Evolutionary conservation across 2,329 filamentous ascomycete species (phyloP), one percentile per base, ranked within the genome.

Genomic region (Hirsutella thompsonii): DNA sequence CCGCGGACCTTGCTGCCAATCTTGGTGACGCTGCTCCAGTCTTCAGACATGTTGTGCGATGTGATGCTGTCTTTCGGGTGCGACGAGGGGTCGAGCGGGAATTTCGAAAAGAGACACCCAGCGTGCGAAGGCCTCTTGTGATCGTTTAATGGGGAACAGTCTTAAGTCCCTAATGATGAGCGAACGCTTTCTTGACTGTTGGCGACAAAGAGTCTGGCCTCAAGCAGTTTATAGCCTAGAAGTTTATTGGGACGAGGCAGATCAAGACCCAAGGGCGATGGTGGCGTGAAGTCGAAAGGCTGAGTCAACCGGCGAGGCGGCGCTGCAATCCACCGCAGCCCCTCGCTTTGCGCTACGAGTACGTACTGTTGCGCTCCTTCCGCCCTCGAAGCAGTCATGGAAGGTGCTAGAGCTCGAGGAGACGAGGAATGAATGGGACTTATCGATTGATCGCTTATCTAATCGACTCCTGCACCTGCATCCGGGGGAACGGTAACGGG

Each of bases 11-110:
- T 90, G 76, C 79, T 86, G 58, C 92, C 92, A 59, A 98, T 96
- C 75, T 92, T 94, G 67, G 88, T 94, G 53, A 83, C 79, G 52
- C 68, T 64, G 55, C 94, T 83, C 89, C 90, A 96, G 57, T 94
- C 63, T 19, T 41, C 42, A n/a, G 40, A 42, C 40, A 42, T 43
- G 20, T 26, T 43, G 37, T 19, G 18, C 29, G n/a, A 4, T 14
- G 32, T 26, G n/a, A 9, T 34, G 32, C n/a, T 19, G 18, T 21
- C 18, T 13, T 3, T n/a, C 32, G 16, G 18, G 16, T 8, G 14
- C 32, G 32, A 34, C 9, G 16, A 14, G 32, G 9, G 16, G 18
- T 16, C n/a, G n/a, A 34, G 32, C 32, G 32, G 32, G n/a, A 34
- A 16, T 9, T 34, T 34, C n/a, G n/a, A n/a, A n/a, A n/a, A n/a